These are phyloP conservation scores for Artomyces pyxidatus DNA, from an alignment of 768 basidiomycete species.

Conservation along the genomic window DNA sequence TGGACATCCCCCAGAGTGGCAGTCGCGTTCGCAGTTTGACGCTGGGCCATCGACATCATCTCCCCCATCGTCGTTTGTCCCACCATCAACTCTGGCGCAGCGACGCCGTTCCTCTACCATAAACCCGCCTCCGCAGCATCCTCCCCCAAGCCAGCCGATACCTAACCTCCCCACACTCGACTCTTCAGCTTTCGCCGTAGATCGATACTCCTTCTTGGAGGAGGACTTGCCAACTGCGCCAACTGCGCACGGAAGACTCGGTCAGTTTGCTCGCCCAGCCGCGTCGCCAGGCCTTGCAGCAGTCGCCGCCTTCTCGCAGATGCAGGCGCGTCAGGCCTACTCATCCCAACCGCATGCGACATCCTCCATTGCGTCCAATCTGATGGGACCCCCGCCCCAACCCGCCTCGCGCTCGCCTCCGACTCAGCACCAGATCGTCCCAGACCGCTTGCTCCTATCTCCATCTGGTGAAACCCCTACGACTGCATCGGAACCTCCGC, in stretches of 20 bases:
- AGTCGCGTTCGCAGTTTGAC: constrained; percentile 17
- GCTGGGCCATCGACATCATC: constrained; percentile 23
- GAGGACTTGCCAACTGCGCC: constrained; percentile 17
- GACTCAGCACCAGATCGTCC: constrained; percentile 28
- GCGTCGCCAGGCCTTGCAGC: constrained; percentile 32
- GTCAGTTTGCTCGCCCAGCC: constrained; percentile 15
- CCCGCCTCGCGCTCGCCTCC: constrained; percentile 26
- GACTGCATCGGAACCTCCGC: constrained; percentile 37
- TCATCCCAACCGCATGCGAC: constrained; percentile 21
- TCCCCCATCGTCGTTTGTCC: constrained; percentile 23
- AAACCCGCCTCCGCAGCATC: constrained; percentile 54
- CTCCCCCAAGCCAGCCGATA: constrained; percentile 69
- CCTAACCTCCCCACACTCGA: constrained; percentile 47
- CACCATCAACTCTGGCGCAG: constrained; percentile 25
- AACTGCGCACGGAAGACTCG: constrained; percentile 9
- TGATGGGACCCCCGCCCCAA: constrained; percentile 51
- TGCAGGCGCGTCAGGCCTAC: constrained; percentile 29
- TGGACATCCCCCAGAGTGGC: constrained; percentile 29
- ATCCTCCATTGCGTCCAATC: constrained; percentile 35
- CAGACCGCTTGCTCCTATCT: constrained; percentile 37
- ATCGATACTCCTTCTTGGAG: constrained; percentile 14
- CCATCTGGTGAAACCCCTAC: constrained; percentile 34
- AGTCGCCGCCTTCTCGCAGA: constrained; percentile 55
- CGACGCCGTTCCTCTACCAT: constrained; percentile 67
- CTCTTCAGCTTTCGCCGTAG: constrained; percentile 21